Evolutionary conservation across 2,329 filamentous ascomycete genomes (phyloP).

Genomic region (Pseudocercospora cruenta): DNA sequence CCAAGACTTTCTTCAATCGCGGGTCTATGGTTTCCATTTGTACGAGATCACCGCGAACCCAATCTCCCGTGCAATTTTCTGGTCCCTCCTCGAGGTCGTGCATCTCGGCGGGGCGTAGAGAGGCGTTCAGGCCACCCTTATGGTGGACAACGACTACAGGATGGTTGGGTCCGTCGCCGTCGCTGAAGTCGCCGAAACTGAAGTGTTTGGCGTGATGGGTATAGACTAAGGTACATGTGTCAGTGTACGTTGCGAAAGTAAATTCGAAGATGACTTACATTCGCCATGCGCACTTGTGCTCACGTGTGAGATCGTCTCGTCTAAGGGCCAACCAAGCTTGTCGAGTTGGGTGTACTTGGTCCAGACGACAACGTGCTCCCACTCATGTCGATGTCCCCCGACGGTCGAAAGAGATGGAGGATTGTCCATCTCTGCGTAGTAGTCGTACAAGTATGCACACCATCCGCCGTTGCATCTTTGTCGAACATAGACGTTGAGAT

Average conservation of each 20-base stretch:
- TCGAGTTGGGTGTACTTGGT: neutral
- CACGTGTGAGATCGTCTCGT: neutral
- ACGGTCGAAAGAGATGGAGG: neutral
- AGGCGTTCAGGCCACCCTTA: neutral
- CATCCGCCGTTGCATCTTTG: constrained; percentile 8
- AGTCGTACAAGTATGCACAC: constrained; percentile 12
- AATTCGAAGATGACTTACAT: neutral
- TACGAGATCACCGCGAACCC: neutral
- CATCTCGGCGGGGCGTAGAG: neutral
- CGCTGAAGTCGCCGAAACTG: neutral
- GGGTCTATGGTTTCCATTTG: neutral
- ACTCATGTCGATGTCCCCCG: neutral
- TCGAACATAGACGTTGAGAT: constrained; percentile 9
- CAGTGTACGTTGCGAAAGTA: neutral
- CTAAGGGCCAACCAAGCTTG: neutral
- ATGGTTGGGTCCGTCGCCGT: neutral
- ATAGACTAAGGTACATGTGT: neutral
- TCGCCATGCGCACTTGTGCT: neutral
- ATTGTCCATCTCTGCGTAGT: constrained; percentile 11
- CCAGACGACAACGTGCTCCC: neutral
- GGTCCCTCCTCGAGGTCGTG: neutral
- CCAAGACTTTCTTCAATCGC: neutral
- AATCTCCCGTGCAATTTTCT: neutral
- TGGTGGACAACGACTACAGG: neutral
- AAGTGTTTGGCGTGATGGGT: neutral